Conservation (phyloP, 1,139 yeast species). For the Nakaseomyces uthaithaninus region DNA sequence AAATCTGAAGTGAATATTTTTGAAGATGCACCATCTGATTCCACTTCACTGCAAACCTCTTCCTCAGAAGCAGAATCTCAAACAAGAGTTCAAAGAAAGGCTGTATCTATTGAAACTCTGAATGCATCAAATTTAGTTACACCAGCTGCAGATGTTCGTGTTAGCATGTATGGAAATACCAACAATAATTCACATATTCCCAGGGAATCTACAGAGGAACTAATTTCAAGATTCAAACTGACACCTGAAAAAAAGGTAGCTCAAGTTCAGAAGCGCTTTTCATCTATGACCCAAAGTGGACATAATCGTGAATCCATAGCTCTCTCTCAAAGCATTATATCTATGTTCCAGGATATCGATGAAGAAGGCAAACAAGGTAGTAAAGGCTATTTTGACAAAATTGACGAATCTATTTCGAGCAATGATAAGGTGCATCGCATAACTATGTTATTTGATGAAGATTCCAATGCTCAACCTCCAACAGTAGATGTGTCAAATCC, state of each 20-base stretch:
- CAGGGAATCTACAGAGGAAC: slow-evolving; percentile 31
- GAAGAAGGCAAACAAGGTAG: slow-evolving; percentile 18
- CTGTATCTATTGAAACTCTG: slow-evolving; percentile 30
- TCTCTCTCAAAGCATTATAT: slow-evolving; percentile 21
- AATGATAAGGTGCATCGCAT: slow-evolving; percentile 18
- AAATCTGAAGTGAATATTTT: slow-evolving; percentile 20
- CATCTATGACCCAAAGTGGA: slow-evolving; percentile 12
- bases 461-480: slow-evolving; percentile 3
- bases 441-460: slow-evolving; percentile 31
- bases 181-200: slow-evolving; percentile 14
- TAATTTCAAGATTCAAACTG: slow-evolving; percentile 28
- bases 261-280: slow-evolving; percentile 21
- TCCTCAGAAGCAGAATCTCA: slow-evolving; percentile 21
- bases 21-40: slow-evolving; percentile 28
- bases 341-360: slow-evolving; percentile 32
- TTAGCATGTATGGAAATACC: slow-evolving; percentile 27
- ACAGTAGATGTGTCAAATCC: background rate
- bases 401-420: slow-evolving; percentile 3
- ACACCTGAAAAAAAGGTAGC: slow-evolving; percentile 22
- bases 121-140: slow-evolving; percentile 26
- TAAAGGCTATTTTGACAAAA: background rate
- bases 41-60: slow-evolving; percentile 21
- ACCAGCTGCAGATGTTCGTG: slow-evolving; percentile 29
- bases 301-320: slow-evolving; percentile 13
- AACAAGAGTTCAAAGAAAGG: slow-evolving; percentile 25